phyloP scores from a whole-genome alignment of 73 alveolate genomes.

The Loxodes magnus region DNA sequence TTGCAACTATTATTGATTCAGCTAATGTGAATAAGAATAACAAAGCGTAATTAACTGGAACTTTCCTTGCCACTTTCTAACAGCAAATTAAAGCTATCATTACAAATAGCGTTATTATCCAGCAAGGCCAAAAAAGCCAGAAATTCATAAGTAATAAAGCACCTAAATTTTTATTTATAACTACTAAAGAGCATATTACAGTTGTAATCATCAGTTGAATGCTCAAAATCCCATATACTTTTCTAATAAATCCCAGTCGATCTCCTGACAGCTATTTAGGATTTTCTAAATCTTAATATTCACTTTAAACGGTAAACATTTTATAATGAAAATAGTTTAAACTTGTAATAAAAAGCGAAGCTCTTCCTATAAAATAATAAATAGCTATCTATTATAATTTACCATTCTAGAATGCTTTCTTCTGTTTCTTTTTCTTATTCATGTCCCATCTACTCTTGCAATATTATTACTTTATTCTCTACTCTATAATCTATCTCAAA shows the following conservation, averaged over 20 bases:
- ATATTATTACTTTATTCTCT: no score
- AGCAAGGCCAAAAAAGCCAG: neutral
- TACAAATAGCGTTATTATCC: constrained; percentile 3
- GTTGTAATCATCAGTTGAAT: constrained; percentile 41
- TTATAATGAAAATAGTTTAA: no score
- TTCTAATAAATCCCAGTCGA: constrained; percentile 84
- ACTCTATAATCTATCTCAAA: no score
- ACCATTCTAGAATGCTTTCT: no score
- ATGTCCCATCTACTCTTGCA: no score
- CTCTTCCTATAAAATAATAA: no score
- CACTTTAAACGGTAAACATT: no score
- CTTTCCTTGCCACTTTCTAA: constrained; percentile 39
- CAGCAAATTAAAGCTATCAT: constrained; percentile 14
- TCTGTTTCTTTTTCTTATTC: no score
- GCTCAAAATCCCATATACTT: constrained; percentile 74
- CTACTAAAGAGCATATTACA: constrained; percentile 4
- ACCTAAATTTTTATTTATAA: neutral
- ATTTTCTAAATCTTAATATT: no score
- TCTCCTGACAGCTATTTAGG: no score
- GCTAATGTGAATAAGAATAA: constrained; percentile 71
- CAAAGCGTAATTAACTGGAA: constrained; percentile 70
- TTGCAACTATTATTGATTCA: constrained; percentile 68
- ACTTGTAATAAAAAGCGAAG: no score
- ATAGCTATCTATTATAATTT: no score
- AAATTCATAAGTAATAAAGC: neutral